Percentiles rank a stretch among this genome's conserved stretches.
Conservation (phyloP, 2,329 filamentous ascomycete genomes). For the Colletotrichum viniferum region DNA sequence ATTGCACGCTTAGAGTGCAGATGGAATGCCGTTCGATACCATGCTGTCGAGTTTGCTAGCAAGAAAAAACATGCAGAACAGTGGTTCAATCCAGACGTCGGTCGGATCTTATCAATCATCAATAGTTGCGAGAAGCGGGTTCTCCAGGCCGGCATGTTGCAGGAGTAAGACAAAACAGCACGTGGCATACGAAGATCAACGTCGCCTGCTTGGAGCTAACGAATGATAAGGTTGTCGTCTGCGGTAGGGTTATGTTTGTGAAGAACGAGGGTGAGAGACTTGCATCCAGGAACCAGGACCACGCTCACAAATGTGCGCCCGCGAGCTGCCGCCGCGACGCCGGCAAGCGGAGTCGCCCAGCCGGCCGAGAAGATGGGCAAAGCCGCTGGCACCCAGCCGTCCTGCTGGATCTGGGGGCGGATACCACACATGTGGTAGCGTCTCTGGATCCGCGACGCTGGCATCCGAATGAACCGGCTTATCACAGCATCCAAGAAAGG, state of each 20-base stretch:
- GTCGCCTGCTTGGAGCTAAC: neutral
- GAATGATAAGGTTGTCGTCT: neutral
- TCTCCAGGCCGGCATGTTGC: neutral
- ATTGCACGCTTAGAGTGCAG: rapidly evolving
- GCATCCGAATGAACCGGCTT: neutral
- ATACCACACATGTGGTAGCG: constrained; percentile 6
- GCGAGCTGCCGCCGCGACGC: neutral
- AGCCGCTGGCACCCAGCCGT: neutral
- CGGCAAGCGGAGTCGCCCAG: constrained; percentile 8
- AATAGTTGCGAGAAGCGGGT: neutral
- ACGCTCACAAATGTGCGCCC: neutral
- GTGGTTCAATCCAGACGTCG: rapidly evolving
- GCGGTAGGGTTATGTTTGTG: neutral
- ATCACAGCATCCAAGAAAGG: neutral
- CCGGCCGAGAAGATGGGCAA: neutral
- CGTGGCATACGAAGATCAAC: neutral
- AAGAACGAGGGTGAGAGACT: neutral
- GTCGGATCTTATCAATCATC: neutral
- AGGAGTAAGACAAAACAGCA: neutral
- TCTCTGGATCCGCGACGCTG: neutral
- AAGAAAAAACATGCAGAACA: neutral
- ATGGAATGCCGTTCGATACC: rapidly evolving
- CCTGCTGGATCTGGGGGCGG: constrained; percentile 11
- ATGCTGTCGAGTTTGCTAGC: neutral
- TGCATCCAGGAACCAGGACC: neutral